These are phyloP conservation scores for Hypoxylon rickii DNA, from an alignment of 495 filamentous ascomycete genomes.

Conservation along the genomic window DNA sequence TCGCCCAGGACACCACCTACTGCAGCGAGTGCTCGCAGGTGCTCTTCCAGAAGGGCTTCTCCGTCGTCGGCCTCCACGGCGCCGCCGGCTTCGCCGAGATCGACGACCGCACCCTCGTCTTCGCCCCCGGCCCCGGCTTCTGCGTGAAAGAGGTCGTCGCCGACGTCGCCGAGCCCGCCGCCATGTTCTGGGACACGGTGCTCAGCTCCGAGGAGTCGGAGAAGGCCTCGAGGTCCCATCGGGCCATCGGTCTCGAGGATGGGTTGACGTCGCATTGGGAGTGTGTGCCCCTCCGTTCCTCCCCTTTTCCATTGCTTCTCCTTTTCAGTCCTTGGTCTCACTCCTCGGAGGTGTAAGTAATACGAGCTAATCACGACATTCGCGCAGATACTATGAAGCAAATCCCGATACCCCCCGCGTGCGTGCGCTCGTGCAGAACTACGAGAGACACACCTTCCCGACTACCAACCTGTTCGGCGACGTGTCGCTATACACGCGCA, in stretches of 20 bases:
- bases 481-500: constrained; percentile 17
- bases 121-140: constrained; percentile 13
- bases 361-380: background rate
- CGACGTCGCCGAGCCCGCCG: constrained; percentile 17
- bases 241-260: background rate
- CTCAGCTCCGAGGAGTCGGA: constrained; percentile 9
- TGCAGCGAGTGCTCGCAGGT: constrained; percentile 5
- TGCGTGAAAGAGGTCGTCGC: constrained; percentile 30
- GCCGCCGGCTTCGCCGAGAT: constrained; percentile 18
- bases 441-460: constrained; percentile 17
- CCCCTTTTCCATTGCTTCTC: background rate
- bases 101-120: constrained; percentile 22
- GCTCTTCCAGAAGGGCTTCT: constrained; percentile 13
- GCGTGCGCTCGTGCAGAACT: constrained; percentile 5
- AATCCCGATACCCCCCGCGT: constrained; percentile 29
- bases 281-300: constrained; percentile 5
- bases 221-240: background rate
- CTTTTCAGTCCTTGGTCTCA: background rate
- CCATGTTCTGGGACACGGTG: constrained; percentile 26
- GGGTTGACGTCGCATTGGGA: background rate
- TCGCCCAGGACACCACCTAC: constrained; percentile 20
- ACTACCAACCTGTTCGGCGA: constrained; percentile 16
- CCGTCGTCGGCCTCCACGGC: constrained; percentile 18
- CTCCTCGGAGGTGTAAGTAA: background rate
- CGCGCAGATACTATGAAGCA: background rate